Conservation (phyloP, 306 rosid genomes). For the Cicer cuneatum region DNA sequence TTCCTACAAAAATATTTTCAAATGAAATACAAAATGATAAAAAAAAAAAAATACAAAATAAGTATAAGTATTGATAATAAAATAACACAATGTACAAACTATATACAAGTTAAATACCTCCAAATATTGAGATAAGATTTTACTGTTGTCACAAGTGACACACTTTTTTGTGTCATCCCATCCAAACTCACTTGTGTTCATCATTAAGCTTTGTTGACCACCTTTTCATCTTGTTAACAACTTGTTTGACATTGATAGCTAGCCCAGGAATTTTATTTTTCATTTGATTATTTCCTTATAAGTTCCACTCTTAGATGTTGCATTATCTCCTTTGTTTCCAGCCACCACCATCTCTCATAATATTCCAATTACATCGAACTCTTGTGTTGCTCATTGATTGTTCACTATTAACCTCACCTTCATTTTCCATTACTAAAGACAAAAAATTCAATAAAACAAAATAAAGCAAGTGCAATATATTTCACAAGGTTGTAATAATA, state of each 20-base stretch:
- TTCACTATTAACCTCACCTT: not conserved
- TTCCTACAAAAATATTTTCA: not conserved
- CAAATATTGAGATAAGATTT: not conserved
- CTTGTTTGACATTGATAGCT: not conserved
- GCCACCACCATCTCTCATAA: not conserved
- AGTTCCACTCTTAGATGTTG: not conserved
- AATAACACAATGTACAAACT: not conserved
- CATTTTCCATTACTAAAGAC: not conserved
- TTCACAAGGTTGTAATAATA: not conserved
- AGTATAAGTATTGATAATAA: not conserved
- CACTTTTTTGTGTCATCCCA: not conserved
- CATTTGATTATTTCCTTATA: not conserved
- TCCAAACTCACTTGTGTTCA: not conserved
- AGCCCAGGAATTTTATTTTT: not conserved
- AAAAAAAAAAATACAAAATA: no score
- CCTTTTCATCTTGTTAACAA: constrained; percentile 7
- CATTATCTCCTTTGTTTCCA: not conserved
- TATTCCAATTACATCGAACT: not conserved
- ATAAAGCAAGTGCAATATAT: no score
- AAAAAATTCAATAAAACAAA: not conserved
- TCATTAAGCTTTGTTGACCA: not conserved
- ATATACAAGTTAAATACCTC: not conserved
- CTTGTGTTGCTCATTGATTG: not conserved
- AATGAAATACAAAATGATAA: no score
- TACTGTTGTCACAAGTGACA: not conserved